A percentile compares a stretch with the other conserved stretches of the same genome.
Evolutionary conservation across 495 filamentous ascomycete genomes (phyloP).

Genomic region (Poronia punctata): DNA sequence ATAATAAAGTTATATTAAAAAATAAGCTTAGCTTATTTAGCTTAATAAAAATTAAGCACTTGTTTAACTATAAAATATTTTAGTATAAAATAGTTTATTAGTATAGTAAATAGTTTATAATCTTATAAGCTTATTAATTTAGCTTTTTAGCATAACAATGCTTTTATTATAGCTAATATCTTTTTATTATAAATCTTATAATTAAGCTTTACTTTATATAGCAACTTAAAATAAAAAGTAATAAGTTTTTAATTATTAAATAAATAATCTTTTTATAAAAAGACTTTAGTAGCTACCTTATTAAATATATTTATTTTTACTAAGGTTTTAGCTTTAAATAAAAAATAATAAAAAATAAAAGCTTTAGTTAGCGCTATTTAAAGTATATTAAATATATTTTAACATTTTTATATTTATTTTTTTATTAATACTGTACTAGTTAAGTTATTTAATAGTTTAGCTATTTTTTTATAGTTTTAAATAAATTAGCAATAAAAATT

Average conservation of each 20-base stretch:
- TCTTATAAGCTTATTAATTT: too few relatives aligned
- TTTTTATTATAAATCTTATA: too few relatives aligned
- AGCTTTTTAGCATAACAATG: background rate
- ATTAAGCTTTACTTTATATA: too few relatives aligned
- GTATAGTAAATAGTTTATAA: too few relatives aligned
- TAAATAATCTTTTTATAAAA: constrained; percentile 1
- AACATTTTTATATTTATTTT: background rate
- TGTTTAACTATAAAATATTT: constrained; percentile 2
- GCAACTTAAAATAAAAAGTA: too few relatives aligned
- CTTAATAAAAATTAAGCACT: background rate
- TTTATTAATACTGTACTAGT: background rate
- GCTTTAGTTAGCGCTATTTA: too few relatives aligned
- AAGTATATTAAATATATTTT: background rate
- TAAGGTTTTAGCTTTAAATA: too few relatives aligned
- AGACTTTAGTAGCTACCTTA: background rate
- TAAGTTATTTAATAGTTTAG: background rate
- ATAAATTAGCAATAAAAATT: background rate
- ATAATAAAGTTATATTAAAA: background rate
- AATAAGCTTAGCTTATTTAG: background rate
- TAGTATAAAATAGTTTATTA: too few relatives aligned
- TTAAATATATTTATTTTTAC: background rate
- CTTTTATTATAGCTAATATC: too few relatives aligned
- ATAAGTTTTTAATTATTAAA: constrained; percentile 3
- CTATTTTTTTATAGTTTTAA: background rate
- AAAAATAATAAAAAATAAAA: too few relatives aligned